Evolutionary conservation across 257 asterid genomes (phyloP), one percentile per base, ranked within the genome.

Genomic region (Petunia secreta): DNA sequence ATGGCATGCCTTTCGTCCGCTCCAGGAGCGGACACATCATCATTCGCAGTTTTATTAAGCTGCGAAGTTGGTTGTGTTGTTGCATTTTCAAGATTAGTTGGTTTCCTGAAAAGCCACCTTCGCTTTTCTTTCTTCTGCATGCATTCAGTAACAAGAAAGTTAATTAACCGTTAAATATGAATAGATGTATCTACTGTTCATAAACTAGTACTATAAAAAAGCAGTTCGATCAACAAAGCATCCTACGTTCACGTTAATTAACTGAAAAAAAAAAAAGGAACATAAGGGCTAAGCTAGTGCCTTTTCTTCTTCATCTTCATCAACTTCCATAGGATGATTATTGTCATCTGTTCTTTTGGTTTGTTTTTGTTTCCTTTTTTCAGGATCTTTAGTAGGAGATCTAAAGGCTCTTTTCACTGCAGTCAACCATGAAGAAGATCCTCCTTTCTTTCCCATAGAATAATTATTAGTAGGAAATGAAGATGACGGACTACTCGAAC

Each of bases 401-500:
- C 90, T 85, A 65, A 87, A 85, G 3, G 90, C 90, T 75, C 88
- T 85, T 83, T 87, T 87, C 52, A 87, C 90, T 38, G 90, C 90
- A 55, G 85, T 83, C 75, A 87, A 80, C 90, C 90, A 87, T 10
- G 90, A 87, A 25, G 89, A 87, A 10, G 86, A 77, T 44, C 85
- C 75, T 80, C 82, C 84, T 77, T 68, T 79, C 75, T 82, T 85
- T 36, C 86, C 90, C 89, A 86, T 84, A 9, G 16, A 74, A 44
- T 64, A 77, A 59, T 41, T 62, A 84, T 82, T 37, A 63, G 59
- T 77, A 11, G 36, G 14, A 38, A 13, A 43, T 16, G 78, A 52
- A 52, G 10, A 52, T 52, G 55, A 2, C 55, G 36, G 38, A 50
- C 36, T 11, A 34, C 57, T 75, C 25, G 67, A 60, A 4, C 3